Base-by-base conservation (phyloP, 768 basidiomycete genomes). In the Trametes meyenii region DNA sequence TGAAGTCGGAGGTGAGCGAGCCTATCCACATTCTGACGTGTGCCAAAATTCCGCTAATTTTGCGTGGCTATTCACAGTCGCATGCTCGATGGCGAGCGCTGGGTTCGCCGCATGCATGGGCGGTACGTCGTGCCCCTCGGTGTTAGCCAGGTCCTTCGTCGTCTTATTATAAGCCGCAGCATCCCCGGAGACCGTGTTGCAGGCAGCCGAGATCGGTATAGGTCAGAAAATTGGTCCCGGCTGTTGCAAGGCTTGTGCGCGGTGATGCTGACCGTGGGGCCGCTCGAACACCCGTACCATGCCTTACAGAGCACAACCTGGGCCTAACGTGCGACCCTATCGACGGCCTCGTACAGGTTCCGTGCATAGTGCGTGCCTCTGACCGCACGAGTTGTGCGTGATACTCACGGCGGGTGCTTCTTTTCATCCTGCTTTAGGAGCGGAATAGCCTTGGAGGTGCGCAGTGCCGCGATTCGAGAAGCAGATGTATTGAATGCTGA, bases 61-160 rank as follows among this genome's bases (percentile, higher is more conserved):
- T 55, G 16, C 13, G n/a, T n/a, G 8, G 5, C 13, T 35, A 21
- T 38, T 29, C 16, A 45, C 59, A 84, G 96, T 98, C 43, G 96
- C 96, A 1, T 94, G 93, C 70, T 93, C 94, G 3, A 98, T 98
- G 96, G 96, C 95, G 0, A 89, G 89, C 55, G 94, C 89, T 48
- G 96, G 92, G 0, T 96, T 96, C 70, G 90, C 93, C 3, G 96
- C 96, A 5, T 96, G 93, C 70, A 90, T 97, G 88, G 96, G 96
- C 61, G 90, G 89, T 85, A 69, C 66, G 79, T 71, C 40, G 39
- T 33, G 0, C 17, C 52, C 60, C 35, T 11, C 12, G 16, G 35
- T 5, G 39, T 54, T 51, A 51, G 5, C 6, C 58, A 14, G 36
- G 3, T 13, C 6, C 11, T 29, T 26, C 14, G 16, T 36, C 5